These are phyloP conservation scores for Peltaster fructicola DNA, from an alignment of 2,329 filamentous ascomycete species.

Conservation along the genomic window DNA sequence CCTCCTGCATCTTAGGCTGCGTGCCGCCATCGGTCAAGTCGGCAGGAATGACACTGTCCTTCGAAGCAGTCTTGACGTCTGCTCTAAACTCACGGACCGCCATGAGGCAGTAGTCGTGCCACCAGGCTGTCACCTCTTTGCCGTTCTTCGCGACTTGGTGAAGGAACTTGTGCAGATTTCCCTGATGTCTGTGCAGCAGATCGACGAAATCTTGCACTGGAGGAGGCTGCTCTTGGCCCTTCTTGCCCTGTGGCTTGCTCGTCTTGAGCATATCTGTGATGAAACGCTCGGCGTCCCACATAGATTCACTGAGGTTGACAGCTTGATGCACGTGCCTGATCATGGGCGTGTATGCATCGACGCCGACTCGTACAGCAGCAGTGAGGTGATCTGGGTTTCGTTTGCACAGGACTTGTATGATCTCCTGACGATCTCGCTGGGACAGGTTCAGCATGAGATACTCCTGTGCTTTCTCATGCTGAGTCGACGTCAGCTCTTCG, in stretches of 20 bases:
- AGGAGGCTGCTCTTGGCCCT: slow-evolving; percentile 24
- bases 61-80: slow-evolving; percentile 10
- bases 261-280: slow-evolving; percentile 51
- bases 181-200: slow-evolving; percentile 46
- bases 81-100: slow-evolving; percentile 38
- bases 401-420: slow-evolving; percentile 49
- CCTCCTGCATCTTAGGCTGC: slow-evolving; percentile 22
- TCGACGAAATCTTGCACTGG: slow-evolving; percentile 56
- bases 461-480: slow-evolving; percentile 48
- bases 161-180: slow-evolving; percentile 49
- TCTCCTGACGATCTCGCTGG: slow-evolving; percentile 54
- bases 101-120: slow-evolving; percentile 42
- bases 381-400: slow-evolving; percentile 58
- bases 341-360: slow-evolving; percentile 55
- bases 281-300: slow-evolving; percentile 50
- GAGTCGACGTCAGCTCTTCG: slow-evolving; percentile 34
- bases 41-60: slow-evolving; percentile 9
- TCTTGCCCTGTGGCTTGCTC: slow-evolving; percentile 19
- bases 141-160: slow-evolving; percentile 53
- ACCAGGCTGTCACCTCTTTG: slow-evolving; percentile 44
- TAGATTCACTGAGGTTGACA: slow-evolving; percentile 51
- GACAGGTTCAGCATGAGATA: slow-evolving; percentile 56
- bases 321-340: slow-evolving; percentile 54
- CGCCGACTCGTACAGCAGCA: slow-evolving; percentile 43
- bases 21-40: slow-evolving; percentile 25